A percentile compares a stretch with the other conserved stretches of the same genome.
Conservation (phyloP, 192 early-diverging fungal species). For the Podila horticola region DNA sequence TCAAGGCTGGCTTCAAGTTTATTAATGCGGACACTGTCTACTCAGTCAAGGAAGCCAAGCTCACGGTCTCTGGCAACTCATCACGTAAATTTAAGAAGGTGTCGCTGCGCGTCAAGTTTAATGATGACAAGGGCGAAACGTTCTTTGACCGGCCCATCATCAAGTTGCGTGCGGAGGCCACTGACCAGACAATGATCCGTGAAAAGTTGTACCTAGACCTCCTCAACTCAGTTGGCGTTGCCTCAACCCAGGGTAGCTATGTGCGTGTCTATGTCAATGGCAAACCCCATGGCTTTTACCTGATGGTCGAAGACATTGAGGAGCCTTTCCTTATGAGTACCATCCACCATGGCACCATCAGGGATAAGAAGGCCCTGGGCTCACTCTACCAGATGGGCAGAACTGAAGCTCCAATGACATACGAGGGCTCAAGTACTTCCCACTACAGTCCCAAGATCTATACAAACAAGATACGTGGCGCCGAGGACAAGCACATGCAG, state of each 20-base stretch:
- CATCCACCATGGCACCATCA: conserved; percentile 20
- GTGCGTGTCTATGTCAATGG: no score
- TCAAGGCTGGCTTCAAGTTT: conserved; percentile 26
- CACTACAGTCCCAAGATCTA: conserved; percentile 42
- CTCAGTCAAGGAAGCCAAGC: conserved; percentile 24
- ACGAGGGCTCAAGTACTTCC: conserved; percentile 11
- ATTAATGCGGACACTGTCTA: conserved; percentile 26
- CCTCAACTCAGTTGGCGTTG: conserved; percentile 25
- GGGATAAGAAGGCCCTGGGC: conserved; percentile 17
- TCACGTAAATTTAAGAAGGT: conserved; percentile 48
- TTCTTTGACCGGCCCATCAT: conserved; percentile 43
- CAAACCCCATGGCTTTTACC: conserved; percentile 47
- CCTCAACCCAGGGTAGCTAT: conserved; percentile 23
- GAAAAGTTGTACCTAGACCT: conserved; percentile 51
- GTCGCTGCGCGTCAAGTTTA: conserved; percentile 51
- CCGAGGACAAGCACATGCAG: conserved; percentile 23
- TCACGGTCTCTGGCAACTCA: conserved; percentile 53
- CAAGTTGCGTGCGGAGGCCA: conserved; percentile 39
- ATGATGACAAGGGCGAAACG: conserved; percentile 24
- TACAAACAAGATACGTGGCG: conserved; percentile 20
- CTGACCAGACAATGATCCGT: conserved; percentile 47
- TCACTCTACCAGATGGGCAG: conserved; percentile 45
- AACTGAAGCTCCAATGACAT: conserved; percentile 39
- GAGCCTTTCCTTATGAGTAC: conserved; percentile 33
- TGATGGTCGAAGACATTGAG: conserved; percentile 50